Conservation (phyloP, 140 eudicot species). For the Eryngium alpinum region DNA sequence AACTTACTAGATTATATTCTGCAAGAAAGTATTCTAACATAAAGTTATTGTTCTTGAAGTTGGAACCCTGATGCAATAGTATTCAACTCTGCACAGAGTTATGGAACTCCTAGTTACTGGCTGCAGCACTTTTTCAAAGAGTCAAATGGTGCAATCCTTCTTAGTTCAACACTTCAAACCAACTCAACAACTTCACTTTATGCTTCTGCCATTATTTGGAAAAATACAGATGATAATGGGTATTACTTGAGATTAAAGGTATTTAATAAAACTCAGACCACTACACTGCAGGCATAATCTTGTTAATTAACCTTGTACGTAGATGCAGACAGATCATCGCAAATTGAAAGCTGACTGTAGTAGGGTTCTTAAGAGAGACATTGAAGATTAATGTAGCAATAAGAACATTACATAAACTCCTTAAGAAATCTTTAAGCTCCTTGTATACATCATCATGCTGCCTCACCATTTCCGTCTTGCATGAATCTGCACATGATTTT, state of each 20-base stretch:
- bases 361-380: no score
- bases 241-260: slow-evolving; percentile 66
- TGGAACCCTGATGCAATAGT: slow-evolving; percentile 83
- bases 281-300: not conserved
- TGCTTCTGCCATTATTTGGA: slow-evolving; percentile 68
- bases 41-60: slow-evolving; percentile 23
- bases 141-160: slow-evolving; percentile 77
- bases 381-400: no score
- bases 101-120: slow-evolving; percentile 93
- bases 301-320: no score
- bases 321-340: no score
- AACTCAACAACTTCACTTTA: slow-evolving; percentile 39
- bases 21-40: not conserved
- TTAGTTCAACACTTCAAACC: slow-evolving; percentile 42
- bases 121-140: slow-evolving; percentile 71
- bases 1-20: not conserved
- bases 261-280: not conserved
- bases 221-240: slow-evolving; percentile 33
- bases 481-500: not conserved
- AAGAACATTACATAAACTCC: no score
- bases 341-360: no score
- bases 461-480: not conserved
- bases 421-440: no score
- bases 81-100: slow-evolving; percentile 52
- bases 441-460: not conserved